Percentiles rank a stretch among this genome's conserved stretches.
Evolutionary conservation across 768 basidiomycete genomes (phyloP).

Genomic region (Megacollybia marginata): DNA sequence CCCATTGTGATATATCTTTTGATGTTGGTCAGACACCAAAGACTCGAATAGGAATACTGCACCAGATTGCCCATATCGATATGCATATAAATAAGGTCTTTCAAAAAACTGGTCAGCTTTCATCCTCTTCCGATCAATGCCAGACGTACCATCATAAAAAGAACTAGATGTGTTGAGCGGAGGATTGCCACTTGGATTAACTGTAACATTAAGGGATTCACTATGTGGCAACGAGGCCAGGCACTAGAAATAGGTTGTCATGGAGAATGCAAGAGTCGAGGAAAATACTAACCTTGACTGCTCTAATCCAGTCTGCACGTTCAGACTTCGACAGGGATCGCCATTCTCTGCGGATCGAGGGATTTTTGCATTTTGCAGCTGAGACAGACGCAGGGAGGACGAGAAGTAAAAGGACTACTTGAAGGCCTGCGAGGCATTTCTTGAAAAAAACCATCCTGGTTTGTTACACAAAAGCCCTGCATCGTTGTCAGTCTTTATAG

Average conservation of each 20-base stretch:
- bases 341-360: conserved; percentile 13
- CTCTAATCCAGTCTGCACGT: conserved; percentile 10
- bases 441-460: no score
- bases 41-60: not conserved
- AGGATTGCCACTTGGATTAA: conserved; percentile 8
- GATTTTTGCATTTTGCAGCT: conserved; percentile 3
- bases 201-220: conserved; percentile 1
- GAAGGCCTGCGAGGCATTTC: no score
- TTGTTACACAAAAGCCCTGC: no score
- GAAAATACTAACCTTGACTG: conserved; percentile 7
- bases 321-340: conserved; percentile 8
- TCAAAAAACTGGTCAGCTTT: no score
- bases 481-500: no score
- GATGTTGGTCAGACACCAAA: not conserved
- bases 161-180: conserved; percentile 13
- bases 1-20: conserved; percentile 14
- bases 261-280: not conserved
- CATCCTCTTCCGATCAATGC: no score
- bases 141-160: conserved; percentile 8
- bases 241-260: conserved; percentile 7
- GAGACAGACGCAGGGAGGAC: no score
- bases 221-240: conserved; percentile 9
- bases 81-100: conserved; percentile 11
- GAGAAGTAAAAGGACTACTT: no score
- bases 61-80: conserved; percentile 8